phyloP scores from a whole-genome alignment of 176 grass and related monocot species.

The Rhynchospora pubera region DNA sequence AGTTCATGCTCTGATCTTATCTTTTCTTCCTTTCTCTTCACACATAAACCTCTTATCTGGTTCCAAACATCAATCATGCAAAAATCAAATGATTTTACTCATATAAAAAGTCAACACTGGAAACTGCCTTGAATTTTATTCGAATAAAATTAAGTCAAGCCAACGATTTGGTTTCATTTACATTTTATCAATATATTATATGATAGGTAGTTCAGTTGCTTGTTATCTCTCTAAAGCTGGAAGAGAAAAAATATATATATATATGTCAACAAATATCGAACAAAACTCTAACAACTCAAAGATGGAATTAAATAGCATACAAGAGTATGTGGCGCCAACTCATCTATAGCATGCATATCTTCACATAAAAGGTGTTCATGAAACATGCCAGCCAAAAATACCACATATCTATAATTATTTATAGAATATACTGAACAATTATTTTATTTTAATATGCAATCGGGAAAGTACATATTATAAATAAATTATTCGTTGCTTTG shows the following conservation, averaged over 20 bases:
- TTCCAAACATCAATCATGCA: background rate
- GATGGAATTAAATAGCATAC: too few relatives aligned
- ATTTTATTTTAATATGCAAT: background rate
- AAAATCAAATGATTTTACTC: background rate
- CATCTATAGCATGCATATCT: background rate
- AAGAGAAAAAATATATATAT: too few relatives aligned
- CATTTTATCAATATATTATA: background rate
- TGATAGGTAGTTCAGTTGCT: too few relatives aligned
- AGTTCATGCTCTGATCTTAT: background rate
- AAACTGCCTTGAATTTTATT: background rate
- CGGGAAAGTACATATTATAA: background rate
- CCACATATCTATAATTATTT: background rate
- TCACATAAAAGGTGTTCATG: background rate
- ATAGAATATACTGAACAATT: background rate
- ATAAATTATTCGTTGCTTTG: background rate
- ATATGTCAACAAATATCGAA: too few relatives aligned
- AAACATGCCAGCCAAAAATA: background rate
- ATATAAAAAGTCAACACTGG: background rate
- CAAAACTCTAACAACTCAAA: too few relatives aligned
- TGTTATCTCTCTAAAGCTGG: too few relatives aligned
- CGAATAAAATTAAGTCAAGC: background rate
- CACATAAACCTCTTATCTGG: background rate
- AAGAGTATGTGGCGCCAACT: too few relatives aligned
- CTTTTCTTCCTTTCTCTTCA: background rate
- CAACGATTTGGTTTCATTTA: background rate